Base-by-base conservation (phyloP, 371 early-diverging fungal genomes). In the Mortierella sp. region DNA sequence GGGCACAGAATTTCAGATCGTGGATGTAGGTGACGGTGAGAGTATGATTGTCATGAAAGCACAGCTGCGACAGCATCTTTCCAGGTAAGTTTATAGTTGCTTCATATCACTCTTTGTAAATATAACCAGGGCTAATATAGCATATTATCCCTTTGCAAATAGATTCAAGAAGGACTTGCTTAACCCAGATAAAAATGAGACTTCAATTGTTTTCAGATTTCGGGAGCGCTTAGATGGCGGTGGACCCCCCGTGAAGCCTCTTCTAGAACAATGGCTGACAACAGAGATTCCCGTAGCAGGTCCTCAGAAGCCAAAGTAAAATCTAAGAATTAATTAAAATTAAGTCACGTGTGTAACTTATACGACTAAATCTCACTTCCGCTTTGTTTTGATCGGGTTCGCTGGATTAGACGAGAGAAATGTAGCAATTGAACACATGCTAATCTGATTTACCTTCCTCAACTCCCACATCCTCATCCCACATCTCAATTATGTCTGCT, bases 151-250 rank as follows among this genome's bases (percentile, higher is more conserved):
- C 24, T 11, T 11, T 55, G 57, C 45, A 16, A 16, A 45, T 38
- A 85, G 85, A 50, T 85, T 84, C 58, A 77, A 84, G 61, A 84
- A 77, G 33, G 81, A 85, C 55, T 72, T 87, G 9, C 65, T 88
- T 57, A 83, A 85, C 43, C 86, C 86, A 2, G 79, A 87, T 16
- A 83, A 75, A 50, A 79, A 83, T 7, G 74, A 87, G 9, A 77
- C 65, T 28, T 58, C 65, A 21, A 84, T 92, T 40, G 83, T 77
- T 13, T 87, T 92, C 55, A 82, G 86, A 33, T 92, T 89, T 57
- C 58, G 89, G 40, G 91, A 91, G 50, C 87, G 89, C 19, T 66
- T 89, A 16, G 90, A 89, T 71, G 82, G 80, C 32, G 89, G 88
- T 2, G 90, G 88, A 9, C 89, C 88, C 0, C 86, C 89, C 0